Evolutionary conservation across 2,329 filamentous ascomycete species (phyloP), one percentile per base, ranked within the genome.

Genomic region (Harringtonia lauricola): DNA sequence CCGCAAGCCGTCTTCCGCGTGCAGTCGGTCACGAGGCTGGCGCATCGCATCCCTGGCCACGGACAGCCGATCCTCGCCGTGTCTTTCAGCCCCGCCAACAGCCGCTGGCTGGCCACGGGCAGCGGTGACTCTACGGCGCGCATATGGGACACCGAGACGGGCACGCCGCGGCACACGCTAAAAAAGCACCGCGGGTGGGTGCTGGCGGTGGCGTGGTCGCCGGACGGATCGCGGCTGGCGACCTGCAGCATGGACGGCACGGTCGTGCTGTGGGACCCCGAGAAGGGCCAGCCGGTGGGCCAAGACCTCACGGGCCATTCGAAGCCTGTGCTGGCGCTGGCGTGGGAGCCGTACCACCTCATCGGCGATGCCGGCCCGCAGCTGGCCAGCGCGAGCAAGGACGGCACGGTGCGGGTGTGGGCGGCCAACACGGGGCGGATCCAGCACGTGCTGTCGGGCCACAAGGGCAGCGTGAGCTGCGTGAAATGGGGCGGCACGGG

Each of bases 1-100:
- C 90, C 92, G 0, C 90, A 98, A 62, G 87, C 90, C 19, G 84
- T 96, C 0, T 96, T 95, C 69, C 81, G 83, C 55, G 92, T 96
- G 21, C 88, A 92, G 55, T 84, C 87, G 12, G 88, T 95, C 35
- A 90, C 89, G 39, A 76, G 92, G 61, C 90, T 92, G 66, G 84
- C 89, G 8, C 85, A 89, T 48, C 81, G 81, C 43, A 94, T 96
- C 51, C 81, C 83, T 4, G 92, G 92, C 13, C 92, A 98, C 62
- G 89, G 88, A 33, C 85, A 95, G 60, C 81, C 89, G 3, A 96
- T 96, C 53, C 70, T 96, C 19, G 77, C 85, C 26, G 82, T 85
- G 3, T 80, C 89, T 33, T 96, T 95, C 62, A 92, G 85, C 1
- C 90, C 90, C 0, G 74, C 76, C 31, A 79, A 76, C 8, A 90